Conservation (phyloP, 108 stramenopile species). For the Discostella pseudostelligera region DNA sequence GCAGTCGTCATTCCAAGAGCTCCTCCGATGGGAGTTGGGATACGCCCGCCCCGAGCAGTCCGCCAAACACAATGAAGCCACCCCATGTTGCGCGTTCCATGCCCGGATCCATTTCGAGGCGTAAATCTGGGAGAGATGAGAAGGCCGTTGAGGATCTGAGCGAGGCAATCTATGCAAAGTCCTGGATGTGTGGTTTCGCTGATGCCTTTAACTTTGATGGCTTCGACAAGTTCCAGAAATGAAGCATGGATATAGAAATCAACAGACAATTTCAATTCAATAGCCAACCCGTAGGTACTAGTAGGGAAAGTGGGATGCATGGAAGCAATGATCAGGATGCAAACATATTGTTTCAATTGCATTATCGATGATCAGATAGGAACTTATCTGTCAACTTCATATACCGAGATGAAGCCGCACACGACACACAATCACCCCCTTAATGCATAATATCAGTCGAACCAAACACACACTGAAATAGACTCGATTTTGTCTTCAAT, state of each 20-base stretch:
- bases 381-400: too few relatives aligned
- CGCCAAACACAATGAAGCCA: slow-evolving; percentile 15
- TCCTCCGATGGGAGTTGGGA: slow-evolving; percentile 45
- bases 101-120: neutral
- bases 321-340: too few relatives aligned
- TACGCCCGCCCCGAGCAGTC: slow-evolving; percentile 32
- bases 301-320: too few relatives aligned
- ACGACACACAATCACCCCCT: neutral
- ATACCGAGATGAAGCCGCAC: too few relatives aligned
- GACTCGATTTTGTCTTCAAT: too few relatives aligned
- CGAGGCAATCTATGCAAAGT: slow-evolving; percentile 43
- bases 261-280: too few relatives aligned
- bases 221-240: slow-evolving; percentile 17
- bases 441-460: neutral
- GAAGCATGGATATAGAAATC: slow-evolving; percentile 1
- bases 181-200: slow-evolving; percentile 52
- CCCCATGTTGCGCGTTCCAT: slow-evolving; percentile 21
- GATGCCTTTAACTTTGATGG: slow-evolving; percentile 47
- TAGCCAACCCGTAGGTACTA: too few relatives aligned
- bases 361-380: too few relatives aligned
- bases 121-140: slow-evolving; percentile 3
- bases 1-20: slow-evolving; percentile 40
- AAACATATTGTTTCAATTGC: neutral
- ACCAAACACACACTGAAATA: too few relatives aligned
- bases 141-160: too few relatives aligned